These are phyloP conservation scores for Pyricularia sp. DNA, from an alignment of 2,329 filamentous ascomycete genomes.

Conservation along the genomic window DNA sequence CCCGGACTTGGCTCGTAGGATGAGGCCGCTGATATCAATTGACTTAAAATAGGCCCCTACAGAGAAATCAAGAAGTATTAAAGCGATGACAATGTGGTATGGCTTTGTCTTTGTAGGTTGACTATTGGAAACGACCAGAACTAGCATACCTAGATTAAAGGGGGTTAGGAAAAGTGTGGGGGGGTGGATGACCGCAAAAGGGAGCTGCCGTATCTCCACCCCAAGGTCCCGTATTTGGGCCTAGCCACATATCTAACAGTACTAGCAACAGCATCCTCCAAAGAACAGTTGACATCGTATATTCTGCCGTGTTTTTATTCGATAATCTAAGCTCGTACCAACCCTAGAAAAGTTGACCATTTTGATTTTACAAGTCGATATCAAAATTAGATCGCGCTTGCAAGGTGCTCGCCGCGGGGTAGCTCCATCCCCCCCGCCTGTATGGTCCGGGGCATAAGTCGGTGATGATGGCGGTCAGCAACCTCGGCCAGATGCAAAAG, in stretches of 20 bases:
- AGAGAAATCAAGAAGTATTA: too few relatives aligned
- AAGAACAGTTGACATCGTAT: not conserved
- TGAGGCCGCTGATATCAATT: too few relatives aligned
- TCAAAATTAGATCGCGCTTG: not conserved
- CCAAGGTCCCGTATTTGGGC: not conserved
- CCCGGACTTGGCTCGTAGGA: too few relatives aligned
- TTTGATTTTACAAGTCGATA: not conserved
- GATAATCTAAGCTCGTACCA: not conserved
- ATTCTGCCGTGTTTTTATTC: not conserved
- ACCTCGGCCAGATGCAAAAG: not conserved
- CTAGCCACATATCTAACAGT: not conserved
- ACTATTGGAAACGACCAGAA: too few relatives aligned
- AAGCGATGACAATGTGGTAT: too few relatives aligned
- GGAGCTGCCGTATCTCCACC: not conserved
- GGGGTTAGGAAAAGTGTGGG: not conserved
- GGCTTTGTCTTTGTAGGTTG: too few relatives aligned
- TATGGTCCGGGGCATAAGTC: not conserved
- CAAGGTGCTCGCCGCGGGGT: not conserved
- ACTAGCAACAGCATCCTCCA: not conserved
- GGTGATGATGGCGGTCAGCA: not conserved
- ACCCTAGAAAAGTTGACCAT: not conserved
- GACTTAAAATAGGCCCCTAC: too few relatives aligned
- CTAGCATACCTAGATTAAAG: too few relatives aligned
- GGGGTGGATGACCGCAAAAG: not conserved
- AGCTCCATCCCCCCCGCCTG: not conserved